Conservation (phyloP, 1,284 basidiomycete species). For the Pseudozyma tsukubaensis region DNA sequence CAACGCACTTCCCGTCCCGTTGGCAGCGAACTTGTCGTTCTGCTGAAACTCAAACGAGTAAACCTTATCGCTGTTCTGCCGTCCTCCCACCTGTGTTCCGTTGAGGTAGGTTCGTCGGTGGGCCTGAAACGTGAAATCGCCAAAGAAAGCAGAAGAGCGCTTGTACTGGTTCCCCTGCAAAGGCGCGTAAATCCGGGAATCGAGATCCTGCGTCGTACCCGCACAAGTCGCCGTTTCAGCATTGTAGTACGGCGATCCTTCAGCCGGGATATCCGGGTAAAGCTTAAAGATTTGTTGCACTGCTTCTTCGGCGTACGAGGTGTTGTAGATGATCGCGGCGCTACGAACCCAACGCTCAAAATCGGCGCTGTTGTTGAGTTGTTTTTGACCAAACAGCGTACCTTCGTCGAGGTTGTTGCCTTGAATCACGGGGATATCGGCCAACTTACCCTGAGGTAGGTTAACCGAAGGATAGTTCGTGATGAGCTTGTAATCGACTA, state of each 20-base stretch:
- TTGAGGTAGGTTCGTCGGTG: constrained; percentile 25
- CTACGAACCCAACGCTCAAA: constrained; percentile 29
- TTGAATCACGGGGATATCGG: constrained; percentile 48
- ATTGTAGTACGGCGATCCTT: constrained; percentile 44
- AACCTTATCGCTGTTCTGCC: constrained; percentile 19
- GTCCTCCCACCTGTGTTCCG: constrained; percentile 8
- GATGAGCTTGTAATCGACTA: constrained; percentile 49
- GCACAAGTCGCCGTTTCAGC: constrained; percentile 25
- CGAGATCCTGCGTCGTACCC: constrained; percentile 12
- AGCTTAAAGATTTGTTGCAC: constrained; percentile 23
- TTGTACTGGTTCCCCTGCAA: constrained; percentile 36
- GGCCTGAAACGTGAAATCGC: constrained; percentile 45
- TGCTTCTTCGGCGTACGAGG: constrained; percentile 31
- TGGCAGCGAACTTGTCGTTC: constrained; percentile 36
- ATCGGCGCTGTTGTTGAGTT: constrained; percentile 22
- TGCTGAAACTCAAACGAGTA: constrained; percentile 37
- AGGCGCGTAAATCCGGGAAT: constrained; percentile 23
- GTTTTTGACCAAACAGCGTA: constrained; percentile 22
- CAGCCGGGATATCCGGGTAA: constrained; percentile 32
- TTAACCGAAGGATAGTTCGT: constrained; percentile 36
- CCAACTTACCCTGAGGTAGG: constrained; percentile 32
- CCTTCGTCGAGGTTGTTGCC: constrained; percentile 53
- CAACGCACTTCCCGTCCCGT: constrained; percentile 19
- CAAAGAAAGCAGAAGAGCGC: constrained; percentile 27
- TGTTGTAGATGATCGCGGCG: constrained; percentile 37